Percentiles rank a stretch among this genome's conserved stretches.
Evolutionary conservation across 352 stramenopile genomes (phyloP).

Genomic region (Globisporangium cylindrosporum): DNA sequence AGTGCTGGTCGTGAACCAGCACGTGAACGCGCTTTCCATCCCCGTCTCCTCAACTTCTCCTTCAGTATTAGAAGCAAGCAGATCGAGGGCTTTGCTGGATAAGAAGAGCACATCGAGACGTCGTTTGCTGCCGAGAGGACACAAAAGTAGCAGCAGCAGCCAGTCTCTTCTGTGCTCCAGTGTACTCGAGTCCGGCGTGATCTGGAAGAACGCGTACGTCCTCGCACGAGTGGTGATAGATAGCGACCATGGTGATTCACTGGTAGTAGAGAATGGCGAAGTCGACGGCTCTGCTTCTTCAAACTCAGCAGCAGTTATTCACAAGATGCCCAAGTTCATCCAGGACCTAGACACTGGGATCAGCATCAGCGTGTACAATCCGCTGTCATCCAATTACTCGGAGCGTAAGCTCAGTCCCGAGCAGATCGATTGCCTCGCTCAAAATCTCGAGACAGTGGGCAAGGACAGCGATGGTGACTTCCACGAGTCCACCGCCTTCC

Average conservation of each 20-base stretch:
- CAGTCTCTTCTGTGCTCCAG: slow-evolving; percentile 1
- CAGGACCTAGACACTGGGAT: slow-evolving; percentile 9
- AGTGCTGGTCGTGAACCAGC: slow-evolving; percentile 37
- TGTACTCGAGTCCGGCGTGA: slow-evolving; percentile 45
- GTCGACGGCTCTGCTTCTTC: background rate
- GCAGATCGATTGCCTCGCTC: slow-evolving; percentile 7
- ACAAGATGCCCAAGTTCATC: slow-evolving; percentile 10
- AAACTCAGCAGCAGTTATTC: background rate
- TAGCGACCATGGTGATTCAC: background rate
- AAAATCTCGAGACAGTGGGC: background rate
- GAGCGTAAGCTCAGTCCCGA: slow-evolving; percentile 10
- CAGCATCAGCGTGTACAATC: slow-evolving; percentile 14
- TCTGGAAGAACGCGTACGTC: slow-evolving; percentile 57
- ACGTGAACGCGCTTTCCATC: slow-evolving; percentile 28
- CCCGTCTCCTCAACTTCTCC: background rate
- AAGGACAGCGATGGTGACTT: background rate
- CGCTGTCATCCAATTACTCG: slow-evolving; percentile 13
- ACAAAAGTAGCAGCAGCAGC: slow-evolving; percentile 4
- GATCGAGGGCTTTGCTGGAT: slow-evolving; percentile 8
- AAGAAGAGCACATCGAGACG: slow-evolving; percentile 19
- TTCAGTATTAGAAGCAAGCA: background rate
- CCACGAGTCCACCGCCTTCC: slow-evolving; percentile 22
- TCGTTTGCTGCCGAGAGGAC: slow-evolving; percentile 20
- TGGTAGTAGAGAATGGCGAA: slow-evolving; percentile 8
- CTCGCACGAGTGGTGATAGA: slow-evolving; percentile 30